phyloP scores from a whole-genome alignment of 805 yeast genomes.

The Monosporozyma siamensis region DNA sequence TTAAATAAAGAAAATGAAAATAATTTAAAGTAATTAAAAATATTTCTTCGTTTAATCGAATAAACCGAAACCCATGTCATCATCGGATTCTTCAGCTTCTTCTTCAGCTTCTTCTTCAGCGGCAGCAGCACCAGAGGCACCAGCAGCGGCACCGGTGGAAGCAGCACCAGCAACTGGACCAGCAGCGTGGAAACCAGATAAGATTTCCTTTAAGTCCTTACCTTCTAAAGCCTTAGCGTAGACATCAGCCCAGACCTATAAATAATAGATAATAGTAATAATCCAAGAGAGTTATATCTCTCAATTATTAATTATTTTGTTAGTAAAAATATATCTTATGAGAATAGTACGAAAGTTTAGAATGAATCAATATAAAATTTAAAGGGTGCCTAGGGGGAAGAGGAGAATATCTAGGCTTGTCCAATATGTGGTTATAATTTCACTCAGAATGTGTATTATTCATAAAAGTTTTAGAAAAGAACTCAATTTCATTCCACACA shows the following conservation, averaged over 20 bases:
- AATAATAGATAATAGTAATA: neutral
- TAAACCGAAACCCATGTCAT: slow-evolving; percentile 89
- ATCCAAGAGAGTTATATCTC: neutral
- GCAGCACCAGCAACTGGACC: slow-evolving; percentile 38
- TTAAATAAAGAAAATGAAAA: neutral
- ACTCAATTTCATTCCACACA: too few species aligned
- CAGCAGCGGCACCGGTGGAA: slow-evolving; percentile 37
- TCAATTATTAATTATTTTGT: too few species aligned
- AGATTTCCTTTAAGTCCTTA: slow-evolving; percentile 63
- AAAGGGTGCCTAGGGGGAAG: too few species aligned
- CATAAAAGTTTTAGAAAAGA: too few species aligned
- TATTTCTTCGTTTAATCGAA: slow-evolving; percentile 52
- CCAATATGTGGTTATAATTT: too few species aligned
- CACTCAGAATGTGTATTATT: too few species aligned
- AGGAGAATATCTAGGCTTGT: too few species aligned
- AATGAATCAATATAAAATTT: too few species aligned
- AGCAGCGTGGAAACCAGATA: slow-evolving; percentile 45
- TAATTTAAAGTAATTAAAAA: neutral
- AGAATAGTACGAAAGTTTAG: too few species aligned
- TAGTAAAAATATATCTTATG: too few species aligned
- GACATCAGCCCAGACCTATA: slow-evolving; percentile 64
- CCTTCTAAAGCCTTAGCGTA: slow-evolving; percentile 80
- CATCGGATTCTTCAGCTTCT: slow-evolving; percentile 71
- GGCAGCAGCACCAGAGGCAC: slow-evolving; percentile 40
- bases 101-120: slow-evolving; percentile 54